Evolutionary conservation across 2,329 filamentous ascomycete genomes (phyloP).

Genomic region (Aspergillus alliaceus): DNA sequence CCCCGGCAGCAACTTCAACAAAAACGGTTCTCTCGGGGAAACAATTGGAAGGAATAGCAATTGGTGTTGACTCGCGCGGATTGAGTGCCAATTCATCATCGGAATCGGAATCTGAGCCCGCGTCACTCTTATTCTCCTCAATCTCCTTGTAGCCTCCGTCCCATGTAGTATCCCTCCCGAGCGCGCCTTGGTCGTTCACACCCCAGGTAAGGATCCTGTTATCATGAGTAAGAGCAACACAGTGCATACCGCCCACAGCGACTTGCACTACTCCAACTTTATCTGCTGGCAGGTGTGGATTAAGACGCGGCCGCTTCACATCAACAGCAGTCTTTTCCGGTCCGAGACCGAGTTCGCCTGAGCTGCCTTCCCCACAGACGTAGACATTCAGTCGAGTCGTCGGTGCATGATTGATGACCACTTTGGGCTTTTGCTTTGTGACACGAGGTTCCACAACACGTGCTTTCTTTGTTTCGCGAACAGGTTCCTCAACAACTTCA

Average conservation of each 20-base stretch:
- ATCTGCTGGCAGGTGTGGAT: conserved; percentile 58
- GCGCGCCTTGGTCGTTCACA: conserved; percentile 79
- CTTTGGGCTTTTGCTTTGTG: conserved; percentile 33
- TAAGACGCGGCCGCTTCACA: conserved; percentile 72
- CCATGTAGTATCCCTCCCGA: conserved; percentile 72
- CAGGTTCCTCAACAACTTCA: conserved; percentile 25
- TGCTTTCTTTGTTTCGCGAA: conserved; percentile 31
- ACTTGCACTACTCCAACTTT: conserved; percentile 70
- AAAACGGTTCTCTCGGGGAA: conserved; percentile 58
- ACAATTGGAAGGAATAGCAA: conserved; percentile 46
- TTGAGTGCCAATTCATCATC: conserved; percentile 55
- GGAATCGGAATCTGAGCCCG: conserved; percentile 46
- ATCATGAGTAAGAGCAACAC: conserved; percentile 71
- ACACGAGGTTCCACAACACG: conserved; percentile 28
- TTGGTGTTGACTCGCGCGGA: conserved; percentile 56
- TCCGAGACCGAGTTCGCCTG: conserved; percentile 81
- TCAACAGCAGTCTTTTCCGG: conserved; percentile 65
- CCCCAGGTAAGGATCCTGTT: conserved; percentile 85
- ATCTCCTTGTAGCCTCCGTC: conserved; percentile 61
- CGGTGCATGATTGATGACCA: conserved; percentile 64
- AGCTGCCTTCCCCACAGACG: conserved; percentile 76
- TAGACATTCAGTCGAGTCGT: conserved; percentile 64
- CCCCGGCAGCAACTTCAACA: conserved; percentile 58
- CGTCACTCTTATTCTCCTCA: conserved; percentile 38
- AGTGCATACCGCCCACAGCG: conserved; percentile 80